phyloP scores from a whole-genome alignment of 371 early-diverging fungal genomes.

The Dichotomocladium elegans region DNA sequence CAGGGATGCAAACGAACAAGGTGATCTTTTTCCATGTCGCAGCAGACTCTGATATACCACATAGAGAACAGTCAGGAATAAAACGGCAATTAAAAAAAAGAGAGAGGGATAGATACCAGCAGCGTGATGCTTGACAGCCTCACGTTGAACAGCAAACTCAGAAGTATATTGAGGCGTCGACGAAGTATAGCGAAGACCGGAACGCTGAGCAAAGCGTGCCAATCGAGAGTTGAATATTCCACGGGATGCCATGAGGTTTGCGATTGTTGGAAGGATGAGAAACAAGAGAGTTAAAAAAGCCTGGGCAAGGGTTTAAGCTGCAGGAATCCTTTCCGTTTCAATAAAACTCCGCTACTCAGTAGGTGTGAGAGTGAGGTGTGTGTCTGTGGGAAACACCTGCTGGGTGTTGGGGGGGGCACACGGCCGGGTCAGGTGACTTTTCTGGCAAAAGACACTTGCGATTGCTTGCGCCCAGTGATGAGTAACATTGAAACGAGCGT shows the following conservation, averaged over 20 bases:
- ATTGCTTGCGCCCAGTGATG: no score
- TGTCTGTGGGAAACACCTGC: no score
- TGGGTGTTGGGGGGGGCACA: no score
- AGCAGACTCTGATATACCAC: conserved; percentile 32
- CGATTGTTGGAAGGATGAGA: background rate
- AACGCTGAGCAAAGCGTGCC: conserved; percentile 25
- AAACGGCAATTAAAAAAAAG: background rate
- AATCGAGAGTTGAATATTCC: conserved; percentile 30
- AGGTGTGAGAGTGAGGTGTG: no score
- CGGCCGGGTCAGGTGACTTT: no score
- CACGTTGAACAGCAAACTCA: conserved; percentile 29
- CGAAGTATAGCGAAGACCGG: conserved; percentile 27
- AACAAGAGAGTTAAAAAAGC: background rate
- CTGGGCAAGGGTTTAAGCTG: no score
- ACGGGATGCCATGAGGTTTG: conserved; percentile 26
- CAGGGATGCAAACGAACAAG: conserved; percentile 45
- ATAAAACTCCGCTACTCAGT: no score
- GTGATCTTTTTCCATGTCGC: conserved; percentile 49
- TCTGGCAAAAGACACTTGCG: no score
- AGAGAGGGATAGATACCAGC: conserved; percentile 19
- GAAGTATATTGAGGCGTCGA: conserved; percentile 13
- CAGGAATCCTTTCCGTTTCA: no score
- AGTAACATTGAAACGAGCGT: no score
- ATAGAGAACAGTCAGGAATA: background rate
- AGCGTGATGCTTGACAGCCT: conserved; percentile 46